Evolutionary conservation across 495 filamentous ascomycete genomes (phyloP), one percentile per base, ranked within the genome.

Genomic region (Bryoglossum gracile): DNA sequence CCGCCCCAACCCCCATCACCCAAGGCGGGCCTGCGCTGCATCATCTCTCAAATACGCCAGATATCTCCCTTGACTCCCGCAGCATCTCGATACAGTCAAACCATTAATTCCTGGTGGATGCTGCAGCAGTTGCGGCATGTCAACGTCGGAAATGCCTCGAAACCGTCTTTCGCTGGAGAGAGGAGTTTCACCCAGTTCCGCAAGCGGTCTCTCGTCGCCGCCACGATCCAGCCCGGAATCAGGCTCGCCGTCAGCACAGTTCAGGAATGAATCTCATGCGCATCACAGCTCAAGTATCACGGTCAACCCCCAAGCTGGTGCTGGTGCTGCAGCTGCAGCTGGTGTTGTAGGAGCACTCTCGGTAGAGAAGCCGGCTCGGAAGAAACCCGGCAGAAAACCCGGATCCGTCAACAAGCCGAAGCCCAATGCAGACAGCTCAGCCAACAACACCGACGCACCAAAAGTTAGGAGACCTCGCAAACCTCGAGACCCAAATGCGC

Each of bases 381-480:
- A 39, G 23, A 51, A 54, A 35, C 46, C 41, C 38, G 55, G 46
- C 32, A 39, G 48, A 45, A 51, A 48, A 30, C 40, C 53, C 24
- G 47, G 36, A 28, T 43, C 40, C 24, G 72, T 72, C 23, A 65
- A 72, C 4, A 78, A 78, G 45, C 74, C 74, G 14, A 73, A 72
- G 30, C 65, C 63, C 17, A 50, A 63, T 16, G 62, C 66, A 40
- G 73, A 77, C 16, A 68, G 60, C 4, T 58, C 60, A 33, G 45
- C 50, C 34, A 65, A 55, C 30, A 66, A 72, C 55, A 62, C 65
- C 37, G 71, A 74, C 16, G 63, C 58, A 30, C 62, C 73, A 16
- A 82, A 80, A 59, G 65, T 66, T 35, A 72, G 74, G 42, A 73
- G 73, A 44, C 64, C 70, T 9, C 59, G 76, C 39, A 80, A 79